phyloP scores from a whole-genome alignment of 129 eudicot species.

The Mikania micrantha region DNA sequence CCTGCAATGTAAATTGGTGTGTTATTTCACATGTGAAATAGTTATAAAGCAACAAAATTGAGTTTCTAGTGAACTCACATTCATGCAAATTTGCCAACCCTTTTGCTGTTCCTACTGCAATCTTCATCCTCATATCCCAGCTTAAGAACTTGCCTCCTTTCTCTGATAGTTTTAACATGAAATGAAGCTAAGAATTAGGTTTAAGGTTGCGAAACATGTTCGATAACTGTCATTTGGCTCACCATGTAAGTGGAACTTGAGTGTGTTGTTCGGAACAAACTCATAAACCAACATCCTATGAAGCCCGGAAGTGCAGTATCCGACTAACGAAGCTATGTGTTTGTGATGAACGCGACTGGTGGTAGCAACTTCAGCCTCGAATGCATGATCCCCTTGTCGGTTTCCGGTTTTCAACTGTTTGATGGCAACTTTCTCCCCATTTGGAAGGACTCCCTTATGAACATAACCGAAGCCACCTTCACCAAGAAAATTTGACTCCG shows the following conservation, averaged over 20 bases:
- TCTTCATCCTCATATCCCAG: conserved; percentile 63
- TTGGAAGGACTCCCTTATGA: conserved; percentile 64
- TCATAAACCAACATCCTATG: conserved; percentile 75
- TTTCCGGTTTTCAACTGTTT: too few species aligned
- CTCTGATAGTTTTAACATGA: conserved; percentile 25
- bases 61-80: conserved; percentile 44
- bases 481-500: conserved; percentile 69
- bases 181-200: conserved; percentile 4
- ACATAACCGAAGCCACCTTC: conserved; percentile 95
- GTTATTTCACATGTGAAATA: not conserved
- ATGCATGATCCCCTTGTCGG: conserved; percentile 91
- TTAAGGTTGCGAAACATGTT: not conserved
- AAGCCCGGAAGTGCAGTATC: conserved; percentile 67
- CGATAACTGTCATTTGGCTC: conserved; percentile 6
- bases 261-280: conserved; percentile 65
- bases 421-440: conserved; percentile 77
- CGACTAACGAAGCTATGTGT: conserved; percentile 71
- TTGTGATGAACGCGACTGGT: conserved; percentile 72
- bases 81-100: conserved; percentile 90
- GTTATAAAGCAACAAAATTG: not conserved
- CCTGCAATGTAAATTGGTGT: not conserved
- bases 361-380: conserved; percentile 85
- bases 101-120: conserved; percentile 79
- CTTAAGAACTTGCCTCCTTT: conserved; percentile 36
- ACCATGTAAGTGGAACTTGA: conserved; percentile 87